These are phyloP conservation scores for Exophiala sideris DNA, from an alignment of 2,329 filamentous ascomycete species.

Conservation along the genomic window DNA sequence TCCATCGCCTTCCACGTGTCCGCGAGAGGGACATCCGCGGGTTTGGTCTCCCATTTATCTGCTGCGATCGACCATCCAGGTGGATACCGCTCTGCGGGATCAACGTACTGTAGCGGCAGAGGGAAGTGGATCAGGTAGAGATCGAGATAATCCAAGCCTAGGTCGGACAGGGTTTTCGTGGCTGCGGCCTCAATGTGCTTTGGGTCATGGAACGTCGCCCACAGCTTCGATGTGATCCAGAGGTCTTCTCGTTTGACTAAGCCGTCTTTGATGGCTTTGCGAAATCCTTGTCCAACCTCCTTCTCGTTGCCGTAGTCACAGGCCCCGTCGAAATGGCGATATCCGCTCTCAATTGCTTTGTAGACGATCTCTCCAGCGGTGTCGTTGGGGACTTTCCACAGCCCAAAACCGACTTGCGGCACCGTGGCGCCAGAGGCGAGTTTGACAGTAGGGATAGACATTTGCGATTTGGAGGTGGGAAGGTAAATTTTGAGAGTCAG, in stretches of 20 bases:
- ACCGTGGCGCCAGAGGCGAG: constrained; percentile 31
- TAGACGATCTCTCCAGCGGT: constrained; percentile 8
- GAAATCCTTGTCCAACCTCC: constrained; percentile 39
- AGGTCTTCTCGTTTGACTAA: constrained; percentile 36
- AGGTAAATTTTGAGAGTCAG: no score
- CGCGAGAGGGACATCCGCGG: constrained; percentile 25
- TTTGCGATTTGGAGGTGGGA: not conserved
- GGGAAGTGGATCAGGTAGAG: constrained; percentile 55
- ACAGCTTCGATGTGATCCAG: constrained; percentile 41
- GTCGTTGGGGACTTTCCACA: constrained; percentile 63
- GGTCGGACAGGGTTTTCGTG: constrained; percentile 54
- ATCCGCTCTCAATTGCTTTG: constrained; percentile 58
- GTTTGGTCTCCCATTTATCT: constrained; percentile 24
- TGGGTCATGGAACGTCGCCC: constrained; percentile 35
- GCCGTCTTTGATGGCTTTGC: constrained; percentile 31
- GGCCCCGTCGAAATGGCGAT: constrained; percentile 53
- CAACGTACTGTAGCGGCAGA: constrained; percentile 27
- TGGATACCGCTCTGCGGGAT: constrained; percentile 16
- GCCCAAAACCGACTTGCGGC: constrained; percentile 45
- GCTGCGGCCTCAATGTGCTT: constrained; percentile 46
- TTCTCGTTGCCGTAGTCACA: constrained; percentile 38
- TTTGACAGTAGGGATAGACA: constrained; percentile 1
- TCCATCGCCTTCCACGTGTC: constrained; percentile 62
- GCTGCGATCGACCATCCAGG: constrained; percentile 22
- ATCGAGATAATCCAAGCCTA: constrained; percentile 64